Base-by-base conservation (phyloP, 2,329 filamentous ascomycete genomes). In the Fusarium sp. region DNA sequence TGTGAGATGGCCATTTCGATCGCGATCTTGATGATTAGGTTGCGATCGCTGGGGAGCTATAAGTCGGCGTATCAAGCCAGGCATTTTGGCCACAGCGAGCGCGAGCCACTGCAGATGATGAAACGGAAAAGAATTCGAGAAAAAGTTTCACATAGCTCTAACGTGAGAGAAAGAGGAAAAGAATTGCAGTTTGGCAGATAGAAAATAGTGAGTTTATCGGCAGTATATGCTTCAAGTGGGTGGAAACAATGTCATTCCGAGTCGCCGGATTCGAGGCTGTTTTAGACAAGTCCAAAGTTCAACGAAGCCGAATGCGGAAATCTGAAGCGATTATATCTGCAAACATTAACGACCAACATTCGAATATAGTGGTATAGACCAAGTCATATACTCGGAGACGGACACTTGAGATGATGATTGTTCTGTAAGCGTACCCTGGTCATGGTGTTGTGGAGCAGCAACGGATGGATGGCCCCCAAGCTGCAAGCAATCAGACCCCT, bases 1-100 rank as follows among this genome's bases (percentile, higher is more conserved):
- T 15, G 54, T 44, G 19, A 58, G 55, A 39, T 61, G 60, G 31
- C 57, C 56, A 34, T 55, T 64, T 26, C 55, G 40, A 46, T 58
- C 50, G 11, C 53, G 60, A 39, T 56, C 26, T 26, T 38, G 51
- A 38, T 29, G 34, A 39, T 39, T 50, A 42, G 41, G 36, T 22
- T 58, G 59, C 13, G 64, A 46, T 36, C 60, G 55, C 46, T 61
- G 64, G 39, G 67, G 56, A 36, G 46, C 58, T 62, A 72, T 69
- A 42, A 72, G 59, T 34, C 70, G 63, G 44, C 68, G 60, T 50
- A 72, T 62, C 15, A 67, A 59, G 39, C 70, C 54, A 63, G 64
- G 40, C 70, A 72, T 72, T 42, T 41, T 69, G 58, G 40, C 52
- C 47, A 49, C 64, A 42, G 40, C 61, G 50, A 53, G 56, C 32